Evolutionary conservation across 352 stramenopile genomes (phyloP), one percentile per base, ranked within the genome.

Genomic region (Globisporangium iwayamae): DNA sequence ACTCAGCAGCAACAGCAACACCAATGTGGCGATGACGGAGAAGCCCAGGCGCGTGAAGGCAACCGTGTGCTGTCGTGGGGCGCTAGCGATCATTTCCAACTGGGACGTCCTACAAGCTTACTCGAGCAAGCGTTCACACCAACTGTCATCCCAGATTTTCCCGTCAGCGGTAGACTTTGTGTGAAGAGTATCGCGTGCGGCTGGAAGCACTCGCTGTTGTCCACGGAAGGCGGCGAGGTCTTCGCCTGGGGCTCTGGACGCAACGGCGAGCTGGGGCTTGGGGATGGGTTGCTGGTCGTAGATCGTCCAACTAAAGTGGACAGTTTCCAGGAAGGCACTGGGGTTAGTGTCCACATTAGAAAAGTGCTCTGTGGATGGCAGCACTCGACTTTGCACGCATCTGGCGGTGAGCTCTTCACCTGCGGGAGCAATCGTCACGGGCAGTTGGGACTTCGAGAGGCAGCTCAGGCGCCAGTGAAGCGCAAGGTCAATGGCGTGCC

Each of bases 151-250:
- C 34, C 51, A 43, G 41, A 28, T 2, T 66, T 69, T 25, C 18
- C 20, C 9, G 6, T 43, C 34, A 28, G 16, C n/a, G 43, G 41
- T 0, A 39, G 3, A 2, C 63, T 85, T 14, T 63, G 69, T 20
- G 74, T 92, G 48, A n/a, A 65, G 30, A 90, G 80, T 46, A 56
- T 95, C 46, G 73, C 86, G 0, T 93, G 86, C 67, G 84, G 86
- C 5, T 95, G 86, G 86, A 95, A 95, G 38, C 86, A 95, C 66
- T 89, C 79, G 10, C 69, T 95, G 51, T 52, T 95, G 0, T 70
- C 69, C 7, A 80, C 81, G 14, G 62, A 57, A 48, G 67, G 76
- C 38, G 79, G 81, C 1, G 62, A 75, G 1, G 79, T 83, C 1
- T 91, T 81, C 50, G 61, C 84, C n/a, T 93, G 83, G 84, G 86